phyloP scores from a whole-genome alignment of 1,139 yeast genomes.

The Taiozyma sp. region DNA sequence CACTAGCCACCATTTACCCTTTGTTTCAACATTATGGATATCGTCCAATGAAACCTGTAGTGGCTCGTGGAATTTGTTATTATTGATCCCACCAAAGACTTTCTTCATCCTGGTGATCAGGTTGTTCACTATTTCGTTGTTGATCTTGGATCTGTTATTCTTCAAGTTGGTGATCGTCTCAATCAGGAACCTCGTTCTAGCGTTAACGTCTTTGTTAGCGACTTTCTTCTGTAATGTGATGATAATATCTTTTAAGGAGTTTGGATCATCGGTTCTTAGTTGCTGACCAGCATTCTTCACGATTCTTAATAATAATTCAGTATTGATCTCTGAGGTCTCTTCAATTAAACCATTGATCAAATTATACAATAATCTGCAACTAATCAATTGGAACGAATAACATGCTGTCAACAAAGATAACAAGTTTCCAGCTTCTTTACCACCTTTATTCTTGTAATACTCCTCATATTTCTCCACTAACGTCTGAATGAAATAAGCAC shows the following conservation, averaged over 20 bases:
- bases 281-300: conserved; percentile 78
- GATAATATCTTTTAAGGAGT: conserved; percentile 78
- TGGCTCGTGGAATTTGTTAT: conserved; percentile 58
- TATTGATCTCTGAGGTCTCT: conserved; percentile 63
- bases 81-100: conserved; percentile 45
- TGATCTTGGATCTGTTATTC: conserved; percentile 62
- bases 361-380: conserved; percentile 75
- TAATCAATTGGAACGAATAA: conserved; percentile 72
- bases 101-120: conserved; percentile 63
- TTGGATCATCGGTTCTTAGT: conserved; percentile 86
- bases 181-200: conserved; percentile 77
- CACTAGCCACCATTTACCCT: conserved; percentile 98
- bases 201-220: conserved; percentile 36
- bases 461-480: conserved; percentile 62
- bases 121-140: conserved; percentile 41
- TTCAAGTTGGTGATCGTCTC: conserved; percentile 84
- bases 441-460: conserved; percentile 26
- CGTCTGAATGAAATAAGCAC: conserved; percentile 80
- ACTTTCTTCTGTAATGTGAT: conserved; percentile 47
- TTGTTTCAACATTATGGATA: conserved; percentile 65
- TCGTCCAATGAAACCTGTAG: conserved; percentile 82
- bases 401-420: conserved; percentile 72
- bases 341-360: conserved; percentile 53
- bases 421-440: conserved; percentile 64
- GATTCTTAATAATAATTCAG: conserved; percentile 71